These are phyloP conservation scores for Apocynum venetum DNA, from an alignment of 257 asterid species.

Conservation along the genomic window DNA sequence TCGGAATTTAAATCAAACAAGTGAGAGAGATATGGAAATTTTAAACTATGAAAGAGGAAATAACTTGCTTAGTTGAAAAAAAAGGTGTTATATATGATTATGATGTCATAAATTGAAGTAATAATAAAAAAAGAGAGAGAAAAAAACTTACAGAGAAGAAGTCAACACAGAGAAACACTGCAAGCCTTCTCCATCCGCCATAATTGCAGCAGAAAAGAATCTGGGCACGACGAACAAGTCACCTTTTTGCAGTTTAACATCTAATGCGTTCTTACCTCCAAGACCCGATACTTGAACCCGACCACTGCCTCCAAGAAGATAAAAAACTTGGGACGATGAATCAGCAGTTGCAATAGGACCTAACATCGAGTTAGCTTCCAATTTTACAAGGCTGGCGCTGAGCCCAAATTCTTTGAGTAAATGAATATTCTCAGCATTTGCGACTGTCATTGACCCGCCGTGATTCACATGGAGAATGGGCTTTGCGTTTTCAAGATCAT, in stretches of 20 bases:
- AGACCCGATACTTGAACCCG: constrained; percentile 30
- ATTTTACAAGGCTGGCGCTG: constrained; percentile 24
- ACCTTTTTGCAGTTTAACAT: constrained; percentile 18
- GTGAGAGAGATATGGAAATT: too few species aligned
- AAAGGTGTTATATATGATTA: too few species aligned
- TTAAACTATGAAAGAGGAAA: too few species aligned
- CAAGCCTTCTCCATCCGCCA: constrained; percentile 34
- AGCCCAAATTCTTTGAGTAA: constrained; percentile 23
- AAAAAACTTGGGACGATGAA: constrained; percentile 24
- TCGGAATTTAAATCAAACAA: too few species aligned
- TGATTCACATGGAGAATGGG: neutral
- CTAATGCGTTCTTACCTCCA: constrained; percentile 32
- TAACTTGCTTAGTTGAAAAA: too few species aligned
- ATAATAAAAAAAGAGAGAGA: too few species aligned
- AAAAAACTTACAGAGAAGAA: constrained; percentile 29
- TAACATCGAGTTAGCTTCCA: constrained; percentile 11
- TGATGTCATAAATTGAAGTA: too few species aligned
- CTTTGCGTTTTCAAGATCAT: constrained; percentile 3
- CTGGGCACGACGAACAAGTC: constrained; percentile 40
- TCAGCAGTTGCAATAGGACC: constrained; percentile 29
- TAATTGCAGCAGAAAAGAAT: constrained; percentile 24
- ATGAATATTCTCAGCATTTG: constrained; percentile 15
- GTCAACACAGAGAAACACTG: constrained; percentile 30
- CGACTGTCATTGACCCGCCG: neutral
- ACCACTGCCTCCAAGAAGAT: constrained; percentile 35